phyloP scores from a whole-genome alignment of 495 filamentous ascomycete genomes.

The Bacidia gigantensis region DNA sequence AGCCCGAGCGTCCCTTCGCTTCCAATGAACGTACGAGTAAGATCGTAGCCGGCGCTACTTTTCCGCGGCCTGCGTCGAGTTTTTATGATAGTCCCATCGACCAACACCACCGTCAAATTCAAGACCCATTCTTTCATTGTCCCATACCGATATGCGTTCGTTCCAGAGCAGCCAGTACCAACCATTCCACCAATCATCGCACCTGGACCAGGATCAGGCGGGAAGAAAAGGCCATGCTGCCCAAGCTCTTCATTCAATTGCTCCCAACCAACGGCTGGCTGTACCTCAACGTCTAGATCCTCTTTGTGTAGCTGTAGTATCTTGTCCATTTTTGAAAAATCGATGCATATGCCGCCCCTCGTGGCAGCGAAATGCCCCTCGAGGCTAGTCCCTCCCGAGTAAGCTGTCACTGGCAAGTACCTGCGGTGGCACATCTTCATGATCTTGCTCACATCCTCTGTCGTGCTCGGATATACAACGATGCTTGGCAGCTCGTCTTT shows the following conservation, averaged over 20 bases:
- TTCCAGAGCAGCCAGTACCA: conserved; percentile 67
- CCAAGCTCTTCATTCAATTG: conserved; percentile 56
- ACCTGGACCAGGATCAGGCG: conserved; percentile 62
- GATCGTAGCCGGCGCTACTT: conserved; percentile 69
- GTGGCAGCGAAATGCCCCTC: conserved; percentile 71
- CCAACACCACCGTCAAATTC: conserved; percentile 64
- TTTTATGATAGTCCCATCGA: conserved; percentile 68
- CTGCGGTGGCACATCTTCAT: conserved; percentile 63
- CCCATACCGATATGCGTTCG: conserved; percentile 68
- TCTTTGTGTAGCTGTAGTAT: conserved; percentile 56
- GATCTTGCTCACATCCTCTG: conserved; percentile 55
- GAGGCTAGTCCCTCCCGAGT: conserved; percentile 64
- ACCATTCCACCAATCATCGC: conserved; percentile 64
- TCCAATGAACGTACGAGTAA: conserved; percentile 62
- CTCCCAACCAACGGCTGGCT: conserved; percentile 74
- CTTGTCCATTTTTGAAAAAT: conserved; percentile 65
- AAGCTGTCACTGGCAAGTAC: conserved; percentile 59
- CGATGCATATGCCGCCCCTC: conserved; percentile 59
- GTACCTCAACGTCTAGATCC: conserved; percentile 70
- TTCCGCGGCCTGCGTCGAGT: conserved; percentile 61
- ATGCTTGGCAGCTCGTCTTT: conserved; percentile 39
- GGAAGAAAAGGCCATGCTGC: conserved; percentile 62
- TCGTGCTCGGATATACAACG: conserved; percentile 50
- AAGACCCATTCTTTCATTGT: conserved; percentile 85
- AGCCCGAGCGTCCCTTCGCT: conserved; percentile 68